Percentiles rank a stretch among this genome's conserved stretches.
phyloP scores from a whole-genome alignment of 148 eudicot genomes.

The Chenopodium quinoa region DNA sequence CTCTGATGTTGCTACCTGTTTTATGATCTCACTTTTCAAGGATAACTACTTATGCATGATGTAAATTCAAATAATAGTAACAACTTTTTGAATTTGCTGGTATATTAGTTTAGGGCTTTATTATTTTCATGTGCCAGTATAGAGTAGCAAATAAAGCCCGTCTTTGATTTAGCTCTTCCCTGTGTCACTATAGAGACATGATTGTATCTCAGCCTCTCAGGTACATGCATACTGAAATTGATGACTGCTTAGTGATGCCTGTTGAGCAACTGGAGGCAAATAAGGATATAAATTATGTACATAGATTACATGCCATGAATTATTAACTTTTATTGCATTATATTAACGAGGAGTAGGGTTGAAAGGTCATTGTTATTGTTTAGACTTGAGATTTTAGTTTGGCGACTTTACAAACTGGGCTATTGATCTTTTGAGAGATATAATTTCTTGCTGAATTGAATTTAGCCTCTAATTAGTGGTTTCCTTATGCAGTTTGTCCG shows the following conservation, averaged over 20 bases:
- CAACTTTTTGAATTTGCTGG: background rate
- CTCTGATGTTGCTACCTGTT: background rate
- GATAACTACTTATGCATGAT: background rate
- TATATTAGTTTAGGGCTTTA: background rate
- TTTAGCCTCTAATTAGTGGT: conserved; percentile 4
- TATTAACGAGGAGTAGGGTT: background rate
- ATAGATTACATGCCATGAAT: background rate
- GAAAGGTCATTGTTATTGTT: background rate
- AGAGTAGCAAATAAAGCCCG: background rate
- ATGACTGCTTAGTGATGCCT: background rate
- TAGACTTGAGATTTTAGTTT: background rate
- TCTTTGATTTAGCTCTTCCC: background rate
- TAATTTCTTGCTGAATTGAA: background rate
- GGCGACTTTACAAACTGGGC: background rate
- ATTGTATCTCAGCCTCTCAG: background rate
- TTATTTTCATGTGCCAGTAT: background rate
- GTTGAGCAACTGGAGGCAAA: background rate
- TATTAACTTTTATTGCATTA: background rate
- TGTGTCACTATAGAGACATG: background rate
- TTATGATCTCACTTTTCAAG: background rate
- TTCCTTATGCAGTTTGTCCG: conserved; percentile 70
- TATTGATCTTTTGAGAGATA: background rate
- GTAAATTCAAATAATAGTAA: background rate
- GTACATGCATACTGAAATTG: background rate
- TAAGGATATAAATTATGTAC: background rate